Evolutionary conservation across 2,329 filamentous ascomycete genomes (phyloP).

Genomic region (Knufia petricola): DNA sequence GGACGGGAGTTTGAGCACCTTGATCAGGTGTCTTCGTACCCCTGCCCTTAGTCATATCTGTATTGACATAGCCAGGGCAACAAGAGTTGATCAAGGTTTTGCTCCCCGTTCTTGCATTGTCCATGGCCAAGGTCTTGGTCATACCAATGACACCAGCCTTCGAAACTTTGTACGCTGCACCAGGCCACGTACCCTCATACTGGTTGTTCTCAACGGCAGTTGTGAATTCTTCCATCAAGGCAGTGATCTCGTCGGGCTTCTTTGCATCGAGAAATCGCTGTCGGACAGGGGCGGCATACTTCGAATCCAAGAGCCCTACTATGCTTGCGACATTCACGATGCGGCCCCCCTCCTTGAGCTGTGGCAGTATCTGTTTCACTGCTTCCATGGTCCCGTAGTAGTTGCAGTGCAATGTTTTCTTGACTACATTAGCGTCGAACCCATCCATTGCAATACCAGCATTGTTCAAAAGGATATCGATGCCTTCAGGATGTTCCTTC

Average conservation of each 20-base stretch:
- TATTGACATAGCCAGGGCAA: slow-evolving; percentile 38
- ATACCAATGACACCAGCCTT: slow-evolving; percentile 38
- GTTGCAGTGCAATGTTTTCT: slow-evolving; percentile 41
- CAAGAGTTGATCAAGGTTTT: slow-evolving; percentile 32
- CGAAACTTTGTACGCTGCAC: slow-evolving; percentile 40
- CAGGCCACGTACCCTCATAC: slow-evolving; percentile 39
- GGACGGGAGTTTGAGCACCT: slow-evolving; percentile 37
- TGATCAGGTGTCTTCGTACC: slow-evolving; percentile 35
- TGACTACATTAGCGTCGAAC: slow-evolving; percentile 40
- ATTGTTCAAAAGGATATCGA: slow-evolving; percentile 48
- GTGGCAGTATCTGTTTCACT: slow-evolving; percentile 37
- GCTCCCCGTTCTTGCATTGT: slow-evolving; percentile 28
- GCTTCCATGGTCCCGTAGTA: slow-evolving; percentile 44
- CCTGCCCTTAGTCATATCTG: slow-evolving; percentile 38
- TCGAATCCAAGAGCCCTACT: slow-evolving; percentile 34
- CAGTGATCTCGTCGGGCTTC: slow-evolving; percentile 36
- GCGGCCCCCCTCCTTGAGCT: slow-evolving; percentile 37
- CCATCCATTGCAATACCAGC: slow-evolving; percentile 41
- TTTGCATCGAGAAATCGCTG: slow-evolving; percentile 34
- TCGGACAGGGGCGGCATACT: slow-evolving; percentile 37
- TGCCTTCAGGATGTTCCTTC: slow-evolving; percentile 37
- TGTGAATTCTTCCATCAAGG: slow-evolving; percentile 42
- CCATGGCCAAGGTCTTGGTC: slow-evolving; percentile 31
- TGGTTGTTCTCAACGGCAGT: slow-evolving; percentile 39
- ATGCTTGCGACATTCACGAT: slow-evolving; percentile 43